Conservation (phyloP, 208 protist genomes). For the Leptomonas pyrrhocoris region DNA sequence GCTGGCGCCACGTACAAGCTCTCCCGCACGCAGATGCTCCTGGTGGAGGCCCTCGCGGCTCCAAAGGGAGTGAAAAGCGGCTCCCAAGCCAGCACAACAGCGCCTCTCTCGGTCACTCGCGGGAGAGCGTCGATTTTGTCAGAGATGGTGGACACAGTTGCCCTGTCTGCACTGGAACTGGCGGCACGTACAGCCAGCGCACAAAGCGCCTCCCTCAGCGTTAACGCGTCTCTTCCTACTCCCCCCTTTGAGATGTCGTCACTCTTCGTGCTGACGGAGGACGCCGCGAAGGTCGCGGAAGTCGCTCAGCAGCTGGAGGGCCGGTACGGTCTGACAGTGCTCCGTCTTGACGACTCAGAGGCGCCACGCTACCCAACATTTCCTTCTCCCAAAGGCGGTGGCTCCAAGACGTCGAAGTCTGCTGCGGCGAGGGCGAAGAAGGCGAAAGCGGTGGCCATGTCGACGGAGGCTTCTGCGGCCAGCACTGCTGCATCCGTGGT, state of each 20-base stretch:
- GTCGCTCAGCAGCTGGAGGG: constrained; percentile 30
- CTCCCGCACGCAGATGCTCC: constrained; percentile 22
- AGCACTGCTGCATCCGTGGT: constrained; percentile 12
- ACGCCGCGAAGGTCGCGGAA: constrained; percentile 21
- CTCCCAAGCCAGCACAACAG: neutral
- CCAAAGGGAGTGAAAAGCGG: neutral
- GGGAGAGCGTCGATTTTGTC: constrained; percentile 16
- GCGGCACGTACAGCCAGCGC: constrained; percentile 2
- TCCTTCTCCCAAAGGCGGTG: constrained; percentile 2
- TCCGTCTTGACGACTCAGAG: constrained; percentile 27
- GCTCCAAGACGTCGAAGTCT: neutral
- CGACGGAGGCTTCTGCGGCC: constrained; percentile 3
- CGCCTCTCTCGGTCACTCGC: constrained; percentile 42
- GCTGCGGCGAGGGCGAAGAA: neutral
- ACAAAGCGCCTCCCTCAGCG: no score
- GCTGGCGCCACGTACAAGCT: constrained; percentile 22
- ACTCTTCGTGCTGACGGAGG: constrained; percentile 56
- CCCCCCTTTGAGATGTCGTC: constrained; percentile 9
- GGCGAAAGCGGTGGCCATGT: constrained; percentile 10
- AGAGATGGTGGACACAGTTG: constrained; percentile 26
- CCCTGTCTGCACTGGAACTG: constrained; percentile 43
- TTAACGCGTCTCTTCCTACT: no score
- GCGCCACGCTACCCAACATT: constrained; percentile 22
- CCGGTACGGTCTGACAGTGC: constrained; percentile 33
- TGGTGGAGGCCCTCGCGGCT: constrained; percentile 23